phyloP scores from a whole-genome alignment of 163 green algal genomes.

The Chlorella variabilis region DNA sequence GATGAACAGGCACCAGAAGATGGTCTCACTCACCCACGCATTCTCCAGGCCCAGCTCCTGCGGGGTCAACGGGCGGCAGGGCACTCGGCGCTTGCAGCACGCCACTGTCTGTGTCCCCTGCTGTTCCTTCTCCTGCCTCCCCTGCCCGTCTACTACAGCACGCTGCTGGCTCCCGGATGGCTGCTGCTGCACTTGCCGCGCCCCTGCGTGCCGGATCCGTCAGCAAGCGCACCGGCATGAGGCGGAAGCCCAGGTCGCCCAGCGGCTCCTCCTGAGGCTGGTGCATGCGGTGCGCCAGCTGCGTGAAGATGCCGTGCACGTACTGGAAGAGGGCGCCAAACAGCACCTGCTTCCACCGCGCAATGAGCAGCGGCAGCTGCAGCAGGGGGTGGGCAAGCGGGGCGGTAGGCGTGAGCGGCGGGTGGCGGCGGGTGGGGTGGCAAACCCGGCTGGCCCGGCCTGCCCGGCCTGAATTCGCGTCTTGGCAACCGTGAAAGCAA shows the following conservation, averaged over 20 bases:
- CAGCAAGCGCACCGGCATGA: conserved; percentile 77
- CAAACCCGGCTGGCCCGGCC: neutral
- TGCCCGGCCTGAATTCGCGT: no score
- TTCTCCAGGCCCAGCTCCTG: conserved; percentile 82
- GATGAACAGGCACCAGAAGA: conserved; percentile 83
- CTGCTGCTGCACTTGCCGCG: no score
- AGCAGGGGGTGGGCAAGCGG: neutral
- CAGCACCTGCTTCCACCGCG: conserved; percentile 83
- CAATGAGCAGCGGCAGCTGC: conserved; percentile 83
- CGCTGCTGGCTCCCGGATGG: no score
- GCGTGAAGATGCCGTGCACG: conserved; percentile 89
- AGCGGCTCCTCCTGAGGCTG: conserved; percentile 73
- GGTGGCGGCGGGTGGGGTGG: neutral
- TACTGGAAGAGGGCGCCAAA: conserved; percentile 90
- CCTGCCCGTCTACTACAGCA: no score
- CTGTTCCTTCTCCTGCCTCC: neutral
- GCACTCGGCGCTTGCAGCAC: no score
- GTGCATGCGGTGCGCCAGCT: conserved; percentile 91
- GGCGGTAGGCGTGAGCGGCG: no score
- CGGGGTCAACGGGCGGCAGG: neutral
- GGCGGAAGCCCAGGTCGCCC: conserved; percentile 83
- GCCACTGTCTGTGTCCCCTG: no score
- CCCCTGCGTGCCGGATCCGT: no score
- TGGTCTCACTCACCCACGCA: conserved; percentile 84
- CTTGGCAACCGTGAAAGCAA: no score